A percentile compares a stretch with the other conserved stretches of the same genome.
Evolutionary conservation across 1,284 basidiomycete genomes (phyloP).

Genomic region (Malassezia dermatis): DNA sequence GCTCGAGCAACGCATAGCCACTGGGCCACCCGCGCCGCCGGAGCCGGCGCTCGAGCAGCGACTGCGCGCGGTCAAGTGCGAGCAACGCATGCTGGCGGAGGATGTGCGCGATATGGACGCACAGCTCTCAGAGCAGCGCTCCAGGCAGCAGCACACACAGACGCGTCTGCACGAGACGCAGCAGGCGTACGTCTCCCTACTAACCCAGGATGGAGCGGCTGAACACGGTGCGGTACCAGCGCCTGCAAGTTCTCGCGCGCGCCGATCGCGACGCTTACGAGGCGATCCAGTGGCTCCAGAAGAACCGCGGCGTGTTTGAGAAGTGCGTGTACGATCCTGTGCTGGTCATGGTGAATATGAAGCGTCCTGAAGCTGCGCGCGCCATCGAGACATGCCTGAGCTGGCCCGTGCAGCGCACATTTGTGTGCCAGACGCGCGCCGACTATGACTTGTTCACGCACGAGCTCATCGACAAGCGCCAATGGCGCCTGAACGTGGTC

Average conservation of each 20-base stretch:
- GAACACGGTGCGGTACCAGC: constrained; percentile 29
- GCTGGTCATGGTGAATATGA: constrained; percentile 61
- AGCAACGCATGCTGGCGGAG: constrained; percentile 16
- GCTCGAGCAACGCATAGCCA: constrained; percentile 17
- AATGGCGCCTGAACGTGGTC: constrained; percentile 42
- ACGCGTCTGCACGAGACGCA: constrained; percentile 20
- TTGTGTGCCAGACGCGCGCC: constrained; percentile 72
- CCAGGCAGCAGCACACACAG: constrained; percentile 1
- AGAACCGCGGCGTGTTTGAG: constrained; percentile 61
- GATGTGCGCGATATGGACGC: constrained; percentile 19
- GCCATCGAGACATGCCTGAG: constrained; percentile 69
- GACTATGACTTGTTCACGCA: constrained; percentile 61
- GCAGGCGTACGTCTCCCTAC: constrained; percentile 17
- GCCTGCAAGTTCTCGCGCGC: constrained; percentile 30
- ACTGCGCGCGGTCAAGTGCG: constrained; percentile 10
- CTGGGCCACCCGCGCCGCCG: constrained; percentile 19
- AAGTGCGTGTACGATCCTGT: constrained; percentile 76
- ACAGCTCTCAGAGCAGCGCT: neutral
- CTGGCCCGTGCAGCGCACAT: constrained; percentile 56
- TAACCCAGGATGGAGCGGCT: constrained; percentile 21
- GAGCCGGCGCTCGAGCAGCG: constrained; percentile 16
- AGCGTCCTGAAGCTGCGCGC: constrained; percentile 57
- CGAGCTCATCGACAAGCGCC: constrained; percentile 55
- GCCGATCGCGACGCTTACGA: constrained; percentile 58
- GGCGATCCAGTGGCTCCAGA: constrained; percentile 66